phyloP scores from a whole-genome alignment of 2,329 filamentous ascomycete genomes.

The Diaporthe longicolla region DNA sequence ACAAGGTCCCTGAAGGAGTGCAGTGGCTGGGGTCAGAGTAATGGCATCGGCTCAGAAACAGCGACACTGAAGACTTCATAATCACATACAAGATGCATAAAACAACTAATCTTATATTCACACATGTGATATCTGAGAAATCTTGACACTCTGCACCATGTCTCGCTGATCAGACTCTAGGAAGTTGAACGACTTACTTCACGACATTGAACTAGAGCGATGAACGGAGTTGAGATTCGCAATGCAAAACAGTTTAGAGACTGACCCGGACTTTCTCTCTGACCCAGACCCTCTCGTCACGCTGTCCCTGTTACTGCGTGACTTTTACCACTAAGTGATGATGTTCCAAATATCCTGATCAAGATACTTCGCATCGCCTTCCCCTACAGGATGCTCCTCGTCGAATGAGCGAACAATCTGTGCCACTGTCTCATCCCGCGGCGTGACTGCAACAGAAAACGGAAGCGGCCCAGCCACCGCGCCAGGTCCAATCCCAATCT shows the following conservation, averaged over 20 bases:
- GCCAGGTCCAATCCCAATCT: neutral
- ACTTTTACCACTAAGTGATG: neutral
- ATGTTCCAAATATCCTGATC: neutral
- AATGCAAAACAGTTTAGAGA: too few relatives aligned
- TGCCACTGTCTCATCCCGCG: neutral
- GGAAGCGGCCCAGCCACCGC: neutral
- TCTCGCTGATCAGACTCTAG: accelerated
- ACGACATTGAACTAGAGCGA: too few relatives aligned
- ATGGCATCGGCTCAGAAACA: neutral
- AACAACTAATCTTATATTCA: neutral
- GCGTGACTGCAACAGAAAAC: neutral
- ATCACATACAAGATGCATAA: neutral
- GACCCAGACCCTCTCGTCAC: too few relatives aligned
- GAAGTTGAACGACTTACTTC: accelerated
- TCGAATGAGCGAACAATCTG: neutral
- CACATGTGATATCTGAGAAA: too few relatives aligned
- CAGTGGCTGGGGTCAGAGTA: neutral
- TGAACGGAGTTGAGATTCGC: too few relatives aligned
- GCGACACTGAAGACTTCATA: neutral
- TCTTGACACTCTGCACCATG: too few relatives aligned
- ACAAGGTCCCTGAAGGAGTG: neutral
- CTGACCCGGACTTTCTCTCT: too few relatives aligned
- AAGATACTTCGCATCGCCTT: constrained; percentile 11
- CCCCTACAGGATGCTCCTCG: neutral
- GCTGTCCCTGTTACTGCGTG: accelerated